Base-by-base conservation (phyloP, 371 early-diverging fungal species). In the Lichtheimia ornata region DNA sequence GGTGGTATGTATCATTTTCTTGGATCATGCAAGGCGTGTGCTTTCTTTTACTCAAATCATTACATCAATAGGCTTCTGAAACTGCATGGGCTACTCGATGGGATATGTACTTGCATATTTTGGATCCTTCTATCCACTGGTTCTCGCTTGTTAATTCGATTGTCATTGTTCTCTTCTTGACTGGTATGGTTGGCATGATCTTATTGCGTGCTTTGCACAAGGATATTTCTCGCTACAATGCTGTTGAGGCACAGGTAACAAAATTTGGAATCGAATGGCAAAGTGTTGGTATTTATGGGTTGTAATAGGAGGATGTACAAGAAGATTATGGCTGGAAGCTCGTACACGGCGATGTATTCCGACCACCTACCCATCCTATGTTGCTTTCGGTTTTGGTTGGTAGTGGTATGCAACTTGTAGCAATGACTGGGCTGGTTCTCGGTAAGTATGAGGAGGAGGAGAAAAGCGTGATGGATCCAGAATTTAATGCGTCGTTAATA, bases 271-370 rank as follows among this genome's bases (percentile, higher is more conserved):
- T 18, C 6, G 9, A 0, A 22, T 6, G 35, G 20, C 18, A 11
- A 35, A 11, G n/a, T n/a, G n/a, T 35, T 5, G 22, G 11, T 35
- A 11, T 9, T 35, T 11, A 35, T 35, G 27, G n/a, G 7, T 25
- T 47, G 54, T 3, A 43, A 42, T 55, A 86, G 79, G 95, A 94
- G 42, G 95, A 90, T 53, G 87, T 91, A 40, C 90, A 87, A 50
- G 94, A 95, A 62, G 95, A 96, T 63, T 91, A 91, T 71, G 92
- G 92, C 13, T 95, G 95, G 95, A 95, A 95, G 68, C 78, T 94
- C 50, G 85, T 95, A n/a, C 95, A 95, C 53, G 95, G 92, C 14
- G 94, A 95, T 71, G 94, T 97, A 17, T 97, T 97, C 81, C 83
- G 97, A 15, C 78, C 95, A 20, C 97, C 97, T 1, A 72, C 73